Conservation (phyloP, 2,329 filamentous ascomycete species). For the Colletotrichum gigasporum region DNA sequence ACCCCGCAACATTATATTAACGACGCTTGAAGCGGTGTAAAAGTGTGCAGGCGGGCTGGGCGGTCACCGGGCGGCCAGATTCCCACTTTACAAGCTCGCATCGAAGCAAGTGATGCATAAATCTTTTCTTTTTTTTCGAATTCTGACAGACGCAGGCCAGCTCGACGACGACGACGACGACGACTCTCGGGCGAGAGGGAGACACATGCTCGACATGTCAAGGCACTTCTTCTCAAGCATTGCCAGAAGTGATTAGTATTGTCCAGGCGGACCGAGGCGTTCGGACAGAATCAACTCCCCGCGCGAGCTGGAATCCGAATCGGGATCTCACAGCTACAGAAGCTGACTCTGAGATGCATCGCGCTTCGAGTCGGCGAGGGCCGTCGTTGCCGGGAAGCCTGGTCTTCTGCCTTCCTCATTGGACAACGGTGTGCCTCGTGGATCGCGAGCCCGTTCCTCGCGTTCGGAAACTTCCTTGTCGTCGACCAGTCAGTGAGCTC, state of each 20-base stretch:
- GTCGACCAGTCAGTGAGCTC: background rate
- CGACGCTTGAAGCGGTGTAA: conserved; percentile 3
- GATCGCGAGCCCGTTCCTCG: background rate
- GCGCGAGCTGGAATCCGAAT: conserved; percentile 21
- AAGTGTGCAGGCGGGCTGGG: background rate
- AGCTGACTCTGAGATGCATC: background rate
- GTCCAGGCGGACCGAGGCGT: conserved; percentile 4
- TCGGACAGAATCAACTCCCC: background rate
- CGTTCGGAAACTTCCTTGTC: background rate
- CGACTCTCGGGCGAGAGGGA: background rate
- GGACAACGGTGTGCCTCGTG: background rate
- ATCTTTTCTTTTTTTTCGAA: background rate
- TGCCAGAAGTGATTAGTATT: background rate
- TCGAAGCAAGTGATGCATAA: background rate
- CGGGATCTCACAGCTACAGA: background rate
- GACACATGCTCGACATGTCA: conserved; percentile 5
- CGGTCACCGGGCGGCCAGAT: background rate
- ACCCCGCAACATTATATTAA: conserved; percentile 5
- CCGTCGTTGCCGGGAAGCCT: background rate
- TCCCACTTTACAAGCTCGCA: conserved; percentile 14
- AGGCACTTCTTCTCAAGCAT: background rate
- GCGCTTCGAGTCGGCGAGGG: background rate
- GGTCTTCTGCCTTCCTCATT: background rate
- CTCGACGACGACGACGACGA: rapidly evolving
- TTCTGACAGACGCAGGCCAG: background rate